Evolutionary conservation across 2,329 filamentous ascomycete species (phyloP).

Genomic region (Colletotrichum australisinense): DNA sequence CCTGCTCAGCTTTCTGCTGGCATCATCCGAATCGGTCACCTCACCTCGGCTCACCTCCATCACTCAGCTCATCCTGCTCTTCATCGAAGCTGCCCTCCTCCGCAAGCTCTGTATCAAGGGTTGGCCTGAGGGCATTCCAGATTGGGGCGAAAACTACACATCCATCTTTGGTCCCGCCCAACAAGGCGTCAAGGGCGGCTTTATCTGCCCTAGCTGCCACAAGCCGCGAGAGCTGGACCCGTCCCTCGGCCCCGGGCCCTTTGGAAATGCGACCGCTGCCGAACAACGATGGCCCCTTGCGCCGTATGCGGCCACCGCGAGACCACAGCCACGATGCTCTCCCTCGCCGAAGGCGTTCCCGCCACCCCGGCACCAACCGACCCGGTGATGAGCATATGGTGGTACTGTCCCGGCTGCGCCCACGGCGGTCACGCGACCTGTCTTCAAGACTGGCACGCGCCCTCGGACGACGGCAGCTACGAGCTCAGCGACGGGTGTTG

Average conservation of each 20-base stretch:
- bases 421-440: slow-evolving; percentile 73
- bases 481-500: slow-evolving; percentile 66
- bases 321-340: slow-evolving; percentile 50
- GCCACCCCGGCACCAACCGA: slow-evolving; percentile 34
- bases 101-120: slow-evolving; percentile 71
- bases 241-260: slow-evolving; percentile 55
- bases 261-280: slow-evolving; percentile 70
- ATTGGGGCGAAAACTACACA: slow-evolving; percentile 67
- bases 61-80: no score
- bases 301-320: slow-evolving; percentile 69
- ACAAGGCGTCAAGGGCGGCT: slow-evolving; percentile 63
- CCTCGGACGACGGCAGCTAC: slow-evolving; percentile 41
- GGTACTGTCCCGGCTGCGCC: slow-evolving; percentile 71
- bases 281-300: slow-evolving; percentile 64
- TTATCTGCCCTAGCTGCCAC: slow-evolving; percentile 66
- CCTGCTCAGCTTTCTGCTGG: slow-evolving; percentile 39
- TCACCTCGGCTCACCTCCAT: no score
- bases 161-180: slow-evolving; percentile 66
- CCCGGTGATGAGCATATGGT: slow-evolving; percentile 62
- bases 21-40: no score
- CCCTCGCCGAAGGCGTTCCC: slow-evolving; percentile 17
- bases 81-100: slow-evolving; percentile 69
- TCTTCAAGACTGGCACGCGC: slow-evolving; percentile 68
- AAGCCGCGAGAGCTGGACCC: slow-evolving; percentile 67
- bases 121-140: slow-evolving; percentile 62